Conservation (phyloP, 495 filamentous ascomycete genomes). For the Copromyces sp. region DNA sequence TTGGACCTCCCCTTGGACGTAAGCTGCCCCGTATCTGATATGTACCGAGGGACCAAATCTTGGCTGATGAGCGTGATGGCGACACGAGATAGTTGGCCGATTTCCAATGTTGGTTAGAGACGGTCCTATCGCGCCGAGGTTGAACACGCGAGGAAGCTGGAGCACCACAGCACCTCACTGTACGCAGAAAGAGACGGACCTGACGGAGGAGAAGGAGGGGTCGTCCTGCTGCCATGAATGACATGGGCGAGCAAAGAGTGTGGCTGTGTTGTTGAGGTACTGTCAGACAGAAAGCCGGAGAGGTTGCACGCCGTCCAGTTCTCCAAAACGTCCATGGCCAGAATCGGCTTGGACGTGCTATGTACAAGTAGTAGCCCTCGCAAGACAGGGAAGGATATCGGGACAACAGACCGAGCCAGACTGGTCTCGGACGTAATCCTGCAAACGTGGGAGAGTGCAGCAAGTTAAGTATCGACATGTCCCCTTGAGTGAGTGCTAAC, state of each 20-base stretch:
- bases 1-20: not conserved
- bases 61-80: not conserved
- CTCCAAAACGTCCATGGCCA: not conserved
- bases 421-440: not conserved
- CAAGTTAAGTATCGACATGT: not conserved
- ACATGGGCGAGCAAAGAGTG: not conserved
- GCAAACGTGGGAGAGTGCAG: not conserved
- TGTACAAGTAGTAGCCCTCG: not conserved
- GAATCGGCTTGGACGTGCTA: not conserved
- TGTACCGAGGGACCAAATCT: not conserved
- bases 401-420: not conserved
- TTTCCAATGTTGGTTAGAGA: not conserved
- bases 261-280: not conserved
- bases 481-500: not conserved
- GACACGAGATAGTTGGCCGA: not conserved
- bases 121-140: not conserved
- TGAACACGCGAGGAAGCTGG: not conserved
- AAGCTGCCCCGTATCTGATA: not conserved
- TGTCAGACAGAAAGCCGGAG: not conserved
- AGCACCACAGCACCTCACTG: not conserved
- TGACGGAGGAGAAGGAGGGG: not conserved
- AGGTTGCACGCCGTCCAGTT: not conserved
- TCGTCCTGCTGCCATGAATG: not conserved
- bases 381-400: not conserved
- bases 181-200: not conserved